Evolutionary conservation across 179 eudicot species (phyloP).

Genomic region (Silene coronaria): DNA sequence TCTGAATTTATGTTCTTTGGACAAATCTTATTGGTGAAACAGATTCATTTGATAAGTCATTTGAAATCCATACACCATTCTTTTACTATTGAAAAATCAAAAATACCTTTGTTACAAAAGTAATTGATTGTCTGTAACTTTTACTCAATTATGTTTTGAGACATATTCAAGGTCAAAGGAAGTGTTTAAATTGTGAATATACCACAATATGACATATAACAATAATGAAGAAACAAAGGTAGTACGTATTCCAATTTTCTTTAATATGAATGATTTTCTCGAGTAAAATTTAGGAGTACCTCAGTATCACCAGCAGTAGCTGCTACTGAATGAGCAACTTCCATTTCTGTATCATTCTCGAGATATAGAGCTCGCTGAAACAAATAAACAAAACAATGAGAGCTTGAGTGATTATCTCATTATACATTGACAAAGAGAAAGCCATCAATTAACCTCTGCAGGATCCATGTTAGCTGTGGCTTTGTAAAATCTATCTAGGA

Average conservation of each 20-base stretch:
- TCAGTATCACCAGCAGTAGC: conserved; percentile 93
- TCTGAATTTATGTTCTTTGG: too few species aligned
- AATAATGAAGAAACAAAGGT: too few species aligned
- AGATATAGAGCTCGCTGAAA: conserved; percentile 83
- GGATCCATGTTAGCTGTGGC: conserved; percentile 73
- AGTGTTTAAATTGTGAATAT: too few species aligned
- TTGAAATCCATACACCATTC: too few species aligned
- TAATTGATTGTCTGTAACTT: too few species aligned
- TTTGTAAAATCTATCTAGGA: conserved; percentile 75
- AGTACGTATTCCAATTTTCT: neutral
- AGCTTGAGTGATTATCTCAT: neutral
- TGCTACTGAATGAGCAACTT: conserved; percentile 87
- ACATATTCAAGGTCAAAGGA: too few species aligned
- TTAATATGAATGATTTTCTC: neutral
- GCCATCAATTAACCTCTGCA: conserved; percentile 44
- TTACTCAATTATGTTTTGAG: too few species aligned
- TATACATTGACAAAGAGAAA: conserved; percentile 3
- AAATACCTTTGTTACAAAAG: too few species aligned
- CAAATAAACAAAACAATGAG: conserved; percentile 9
- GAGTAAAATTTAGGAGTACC: conserved; percentile 38
- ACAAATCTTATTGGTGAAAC: too few species aligned
- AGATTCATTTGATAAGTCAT: too few species aligned
- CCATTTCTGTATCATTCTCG: conserved; percentile 87
- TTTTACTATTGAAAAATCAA: too few species aligned
- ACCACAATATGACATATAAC: too few species aligned